Conservation (phyloP, 768 basidiomycete genomes). For the Kwoniella sp. region DNA sequence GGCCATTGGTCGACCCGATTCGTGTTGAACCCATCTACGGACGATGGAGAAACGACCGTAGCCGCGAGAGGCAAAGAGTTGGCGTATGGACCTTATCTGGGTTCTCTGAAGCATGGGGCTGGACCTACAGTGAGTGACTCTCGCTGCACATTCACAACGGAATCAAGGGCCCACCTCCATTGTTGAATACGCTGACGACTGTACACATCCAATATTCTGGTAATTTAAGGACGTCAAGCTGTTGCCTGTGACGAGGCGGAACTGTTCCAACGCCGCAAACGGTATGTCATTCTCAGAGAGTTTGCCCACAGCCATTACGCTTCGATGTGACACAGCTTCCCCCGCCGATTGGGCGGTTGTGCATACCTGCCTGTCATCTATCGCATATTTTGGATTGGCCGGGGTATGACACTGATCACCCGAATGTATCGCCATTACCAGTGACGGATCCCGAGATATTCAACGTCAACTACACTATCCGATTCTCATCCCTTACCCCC, state of each 20-base stretch:
- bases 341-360: too few relatives aligned
- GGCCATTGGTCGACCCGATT: constrained; percentile 35
- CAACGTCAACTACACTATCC: constrained; percentile 20
- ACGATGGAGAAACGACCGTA: neutral
- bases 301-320: neutral
- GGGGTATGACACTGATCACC: too few relatives aligned
- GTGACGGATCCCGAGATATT: constrained; percentile 21
- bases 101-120: constrained; percentile 18
- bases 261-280: constrained; percentile 6
- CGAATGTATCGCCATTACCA: neutral
- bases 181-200: too few relatives aligned
- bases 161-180: too few relatives aligned
- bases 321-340: too few relatives aligned
- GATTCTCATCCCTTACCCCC: constrained; percentile 27
- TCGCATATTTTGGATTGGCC: too few relatives aligned
- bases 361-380: constrained; percentile 7
- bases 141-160: too few relatives aligned
- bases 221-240: constrained; percentile 28
- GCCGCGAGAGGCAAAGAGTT: constrained; percentile 20
- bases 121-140: constrained; percentile 25
- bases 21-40: constrained; percentile 5
- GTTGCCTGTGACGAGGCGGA: constrained; percentile 15
- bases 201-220: too few relatives aligned
- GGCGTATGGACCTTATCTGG: constrained; percentile 35
- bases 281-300: neutral